These are phyloP conservation scores for Ophiostoma angusticollis DNA, from an alignment of 2,329 filamentous ascomycete species.

Conservation along the genomic window DNA sequence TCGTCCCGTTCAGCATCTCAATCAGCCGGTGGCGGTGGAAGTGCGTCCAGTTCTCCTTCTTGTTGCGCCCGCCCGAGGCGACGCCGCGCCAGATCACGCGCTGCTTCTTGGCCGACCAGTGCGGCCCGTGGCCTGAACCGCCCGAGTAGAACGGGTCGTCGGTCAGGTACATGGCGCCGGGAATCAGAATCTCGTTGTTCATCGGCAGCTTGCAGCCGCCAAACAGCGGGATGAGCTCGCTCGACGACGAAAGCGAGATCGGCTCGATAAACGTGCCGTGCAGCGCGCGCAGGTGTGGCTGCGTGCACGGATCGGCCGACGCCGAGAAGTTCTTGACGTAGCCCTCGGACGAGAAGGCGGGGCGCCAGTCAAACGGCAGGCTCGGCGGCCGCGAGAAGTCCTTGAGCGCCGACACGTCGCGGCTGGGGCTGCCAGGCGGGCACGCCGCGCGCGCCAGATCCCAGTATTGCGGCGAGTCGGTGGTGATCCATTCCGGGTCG, in stretches of 20 bases:
- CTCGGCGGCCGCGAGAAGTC: constrained; percentile 20
- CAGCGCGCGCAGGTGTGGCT: constrained; percentile 31
- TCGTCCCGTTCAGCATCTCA: constrained; percentile 54
- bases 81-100: constrained; percentile 51
- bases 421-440: constrained; percentile 38
- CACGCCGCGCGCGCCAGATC: constrained; percentile 43
- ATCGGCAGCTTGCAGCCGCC: constrained; percentile 45
- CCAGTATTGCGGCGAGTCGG: constrained; percentile 41
- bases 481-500: constrained; percentile 34
- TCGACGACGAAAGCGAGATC: constrained; percentile 33
- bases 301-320: constrained; percentile 40
- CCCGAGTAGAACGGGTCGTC: constrained; percentile 47
- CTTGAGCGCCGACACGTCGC: constrained; percentile 25
- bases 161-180: constrained; percentile 49
- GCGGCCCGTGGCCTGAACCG: constrained; percentile 37
- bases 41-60: constrained; percentile 47
- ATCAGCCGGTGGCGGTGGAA: constrained; percentile 62
- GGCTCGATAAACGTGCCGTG: constrained; percentile 44
- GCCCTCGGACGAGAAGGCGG: constrained; percentile 25
- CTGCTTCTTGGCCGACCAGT: constrained; percentile 45
- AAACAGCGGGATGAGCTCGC: constrained; percentile 44
- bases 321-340: constrained; percentile 44
- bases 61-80: constrained; percentile 44
- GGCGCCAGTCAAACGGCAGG: constrained; percentile 14
- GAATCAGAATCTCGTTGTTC: constrained; percentile 50